phyloP scores from a whole-genome alignment of 805 yeast genomes.

The Starmerella davenportii region DNA sequence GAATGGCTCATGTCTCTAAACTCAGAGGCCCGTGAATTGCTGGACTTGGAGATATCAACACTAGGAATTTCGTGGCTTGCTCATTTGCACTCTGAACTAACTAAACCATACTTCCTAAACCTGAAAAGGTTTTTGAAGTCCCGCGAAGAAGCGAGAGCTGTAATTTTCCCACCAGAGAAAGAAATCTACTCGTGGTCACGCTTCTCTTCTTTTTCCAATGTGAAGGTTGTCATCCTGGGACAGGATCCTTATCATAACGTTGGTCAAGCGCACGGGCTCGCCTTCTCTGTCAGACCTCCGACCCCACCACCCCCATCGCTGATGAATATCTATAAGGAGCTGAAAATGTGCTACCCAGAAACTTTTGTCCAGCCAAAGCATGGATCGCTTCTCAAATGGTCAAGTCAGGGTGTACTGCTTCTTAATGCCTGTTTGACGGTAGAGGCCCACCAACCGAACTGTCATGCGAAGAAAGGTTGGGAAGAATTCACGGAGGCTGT shows the following conservation, averaged over 20 bases:
- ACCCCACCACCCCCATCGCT: conserved; percentile 78
- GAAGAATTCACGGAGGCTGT: conserved; percentile 68
- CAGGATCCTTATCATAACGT: conserved; percentile 92
- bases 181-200: conserved; percentile 87
- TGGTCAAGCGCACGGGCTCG: conserved; percentile 92
- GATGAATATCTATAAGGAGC: conserved; percentile 66
- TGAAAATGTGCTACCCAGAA: conserved; percentile 48
- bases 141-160: conserved; percentile 30
- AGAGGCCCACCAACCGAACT: conserved; percentile 79
- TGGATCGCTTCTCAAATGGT: conserved; percentile 70
- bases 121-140: conserved; percentile 44
- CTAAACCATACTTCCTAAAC: conserved; percentile 65
- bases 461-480: conserved; percentile 87
- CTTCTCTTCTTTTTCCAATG: conserved; percentile 54
- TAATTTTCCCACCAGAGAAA: conserved; percentile 59
- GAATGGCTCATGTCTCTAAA: conserved; percentile 35
- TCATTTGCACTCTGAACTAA: conserved; percentile 47
- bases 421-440: conserved; percentile 82
- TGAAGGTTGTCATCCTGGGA: conserved; percentile 69
- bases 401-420: conserved; percentile 68
- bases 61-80: conserved; percentile 68
- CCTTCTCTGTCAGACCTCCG: conserved; percentile 78
- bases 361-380: conserved; percentile 40
- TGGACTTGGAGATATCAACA: conserved; percentile 48
- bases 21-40: conserved; percentile 32